Evolutionary conservation across 495 filamentous ascomycete species (phyloP), one percentile per base, ranked within the genome.

Genomic region (Trichoderma asperelloides): DNA sequence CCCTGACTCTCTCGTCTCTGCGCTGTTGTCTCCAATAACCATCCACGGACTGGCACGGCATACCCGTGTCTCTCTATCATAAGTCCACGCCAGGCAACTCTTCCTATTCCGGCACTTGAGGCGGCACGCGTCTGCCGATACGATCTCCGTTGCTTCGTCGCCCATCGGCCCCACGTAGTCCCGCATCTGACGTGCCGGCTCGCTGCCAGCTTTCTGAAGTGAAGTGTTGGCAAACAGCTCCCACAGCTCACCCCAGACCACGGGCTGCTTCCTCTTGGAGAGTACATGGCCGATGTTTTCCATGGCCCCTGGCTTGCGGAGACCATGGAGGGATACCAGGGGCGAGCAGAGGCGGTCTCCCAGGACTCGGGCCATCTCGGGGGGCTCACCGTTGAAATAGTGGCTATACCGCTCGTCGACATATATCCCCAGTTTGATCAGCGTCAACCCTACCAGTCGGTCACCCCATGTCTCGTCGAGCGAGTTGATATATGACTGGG

Each of bases 301-400:
- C 77, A 80, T 81, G 28, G 70, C 68, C 8, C 72, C 64, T 5
- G 69, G 68, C n/a, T 70, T 41, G 8, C 74, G 69, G 49, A 81
- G 69, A 11, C 74, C 75, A 66, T 81, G 78, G 69, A 82, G 80
- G 1, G 76, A 72, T 0, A 81, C 62, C 6, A 82, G 41, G 12
- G 78, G 76, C 28, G 74, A 64, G 68, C 80, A 82, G 64, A 81
- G 71, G 13, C 79, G 68, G 68, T 82, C 80, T 1, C 68, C 60
- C 66, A 73, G 73, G 62, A 83, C 77, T 62, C 75, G 76, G 67
- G 76, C 78, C 51, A 74, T 69, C 69, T 71, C 69, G 0, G 80
- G 80, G 8, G 73, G 66, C 67, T 83, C 80, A 33, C 80, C 80
- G 41, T 77, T 80, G 69, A 83, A 83, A n/a, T 79, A 67, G 18